These are phyloP conservation scores for Boeremia lycopersici DNA, from an alignment of 2,329 filamentous ascomycete species.

Conservation along the genomic window DNA sequence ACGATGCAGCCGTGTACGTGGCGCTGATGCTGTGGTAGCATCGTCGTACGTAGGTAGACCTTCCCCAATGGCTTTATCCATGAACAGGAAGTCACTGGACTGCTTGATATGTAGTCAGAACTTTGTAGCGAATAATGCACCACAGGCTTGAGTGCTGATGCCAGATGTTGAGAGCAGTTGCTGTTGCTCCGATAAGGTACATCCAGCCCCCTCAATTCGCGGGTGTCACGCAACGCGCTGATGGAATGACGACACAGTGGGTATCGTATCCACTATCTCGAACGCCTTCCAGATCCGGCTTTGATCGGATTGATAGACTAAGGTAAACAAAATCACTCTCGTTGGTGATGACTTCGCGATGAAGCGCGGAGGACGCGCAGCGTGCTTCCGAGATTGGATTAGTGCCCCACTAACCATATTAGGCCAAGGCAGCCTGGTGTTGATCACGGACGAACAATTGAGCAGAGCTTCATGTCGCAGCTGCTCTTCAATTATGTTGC, in stretches of 20 bases:
- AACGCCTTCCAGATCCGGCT: neutral
- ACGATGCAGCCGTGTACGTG: conserved; percentile 21
- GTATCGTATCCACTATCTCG: neutral
- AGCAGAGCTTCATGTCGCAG: no score
- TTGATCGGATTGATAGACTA: no score
- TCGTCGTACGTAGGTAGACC: conserved; percentile 32
- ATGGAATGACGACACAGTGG: neutral
- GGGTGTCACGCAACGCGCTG: conserved; percentile 8
- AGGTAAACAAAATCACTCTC: no score
- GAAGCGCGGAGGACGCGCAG: no score
- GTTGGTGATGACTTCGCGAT: no score
- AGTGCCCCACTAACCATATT: no score
- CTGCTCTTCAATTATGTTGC: no score
- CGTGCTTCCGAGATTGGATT: no score
- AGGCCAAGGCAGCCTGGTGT: no score
- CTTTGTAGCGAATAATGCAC: neutral
- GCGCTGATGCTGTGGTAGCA: conserved; percentile 18
- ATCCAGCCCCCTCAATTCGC: conserved; percentile 11
- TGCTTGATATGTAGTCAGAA: neutral
- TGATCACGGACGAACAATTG: no score
- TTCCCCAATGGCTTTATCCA: conserved; percentile 28
- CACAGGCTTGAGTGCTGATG: neutral
- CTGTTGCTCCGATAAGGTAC: neutral
- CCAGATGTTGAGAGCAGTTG: neutral
- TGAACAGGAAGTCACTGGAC: neutral